Evolutionary conservation across 371 early-diverging fungal species (phyloP).

Genomic region (Mortierella sp.): DNA sequence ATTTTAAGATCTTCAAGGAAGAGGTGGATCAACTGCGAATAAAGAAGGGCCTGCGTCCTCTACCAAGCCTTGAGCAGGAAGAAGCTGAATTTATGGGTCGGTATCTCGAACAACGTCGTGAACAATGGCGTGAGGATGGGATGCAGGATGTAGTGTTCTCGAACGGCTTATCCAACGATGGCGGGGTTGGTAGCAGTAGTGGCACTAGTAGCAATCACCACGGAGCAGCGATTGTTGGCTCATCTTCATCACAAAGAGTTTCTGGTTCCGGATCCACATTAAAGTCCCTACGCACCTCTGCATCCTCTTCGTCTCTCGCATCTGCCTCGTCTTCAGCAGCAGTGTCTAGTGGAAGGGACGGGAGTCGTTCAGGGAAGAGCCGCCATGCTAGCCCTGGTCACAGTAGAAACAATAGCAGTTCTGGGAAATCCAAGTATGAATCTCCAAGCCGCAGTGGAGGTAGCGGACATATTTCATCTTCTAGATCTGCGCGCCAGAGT

Average conservation of each 20-base stretch:
- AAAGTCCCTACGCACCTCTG: background rate
- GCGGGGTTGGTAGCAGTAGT: background rate
- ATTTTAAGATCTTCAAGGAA: conserved; percentile 40
- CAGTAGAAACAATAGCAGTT: conserved; percentile 1
- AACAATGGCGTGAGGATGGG: conserved; percentile 49
- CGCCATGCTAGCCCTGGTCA: background rate
- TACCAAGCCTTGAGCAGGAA: conserved; percentile 48
- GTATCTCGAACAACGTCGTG: conserved; percentile 48
- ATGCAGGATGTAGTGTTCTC: background rate
- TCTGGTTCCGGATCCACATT: background rate
- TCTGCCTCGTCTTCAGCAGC: conserved; percentile 11
- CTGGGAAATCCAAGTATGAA: conserved; percentile 10
- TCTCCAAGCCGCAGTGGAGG: background rate
- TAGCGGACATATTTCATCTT: conserved; percentile 1
- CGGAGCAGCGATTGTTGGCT: background rate
- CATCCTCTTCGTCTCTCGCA: background rate
- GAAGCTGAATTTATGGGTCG: conserved; percentile 46
- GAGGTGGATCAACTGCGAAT: conserved; percentile 45
- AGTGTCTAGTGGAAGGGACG: background rate
- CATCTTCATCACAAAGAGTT: background rate
- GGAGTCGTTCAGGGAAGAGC: conserved; percentile 10
- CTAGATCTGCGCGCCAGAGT: conserved; percentile 17
- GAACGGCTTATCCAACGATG: background rate
- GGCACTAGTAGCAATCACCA: background rate
- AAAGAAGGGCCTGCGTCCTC: conserved; percentile 32